Base-by-base conservation (phyloP, 108 stramenopile species). In the Aurantiochytrium sp. region DNA sequence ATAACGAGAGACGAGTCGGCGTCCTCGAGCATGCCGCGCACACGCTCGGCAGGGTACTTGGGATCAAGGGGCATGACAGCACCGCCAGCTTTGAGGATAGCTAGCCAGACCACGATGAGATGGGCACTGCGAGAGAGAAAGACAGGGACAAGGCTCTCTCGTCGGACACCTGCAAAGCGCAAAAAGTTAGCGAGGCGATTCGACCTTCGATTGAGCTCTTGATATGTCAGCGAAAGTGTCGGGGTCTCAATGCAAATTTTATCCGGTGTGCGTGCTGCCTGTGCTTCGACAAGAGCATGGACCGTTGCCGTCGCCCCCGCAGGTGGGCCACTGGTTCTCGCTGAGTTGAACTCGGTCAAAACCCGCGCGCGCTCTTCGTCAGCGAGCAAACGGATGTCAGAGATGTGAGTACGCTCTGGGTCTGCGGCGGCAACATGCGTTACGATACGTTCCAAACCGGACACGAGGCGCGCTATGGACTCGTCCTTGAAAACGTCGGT, bases 141-240 rank as follows among this genome's bases (percentile, higher is more conserved):
- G 51, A 83, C 5, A 6, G 76, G 76, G 0, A 83, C 76, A 12
- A 83, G 23, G 49, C 43, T 53, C 51, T 83, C 76, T 45, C n/a
- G 76, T 6, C 51, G 45, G 23, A 83, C 23, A 45, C 76, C 76
- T 23, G 76, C 51, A 53, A 83, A 83, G 76, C 76, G 76, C 51
- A 83, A 53, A 83, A 83, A 83, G 51, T 83, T 83, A 16, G 76
- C 76, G 19, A 83, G 51, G 19, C 76, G 45, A 28, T 83, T 83
- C 25, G 76, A 47, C 19, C 76, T 43, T 53, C 25, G 25, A 4
- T 83, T 35, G 14, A 83, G 76, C 28, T 83, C 76, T 55, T 23
- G 12, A 4, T 83, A 83, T 55, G 76, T 83, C 4, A 83, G 76
- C 4, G 51, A n/a, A 10, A 53, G 19, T 6, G 49, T 16, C 6